A percentile compares a stretch with the other conserved stretches of the same genome.
Conservation (phyloP, 2,329 filamentous ascomycete genomes). For the Bipolaris victoriae region DNA sequence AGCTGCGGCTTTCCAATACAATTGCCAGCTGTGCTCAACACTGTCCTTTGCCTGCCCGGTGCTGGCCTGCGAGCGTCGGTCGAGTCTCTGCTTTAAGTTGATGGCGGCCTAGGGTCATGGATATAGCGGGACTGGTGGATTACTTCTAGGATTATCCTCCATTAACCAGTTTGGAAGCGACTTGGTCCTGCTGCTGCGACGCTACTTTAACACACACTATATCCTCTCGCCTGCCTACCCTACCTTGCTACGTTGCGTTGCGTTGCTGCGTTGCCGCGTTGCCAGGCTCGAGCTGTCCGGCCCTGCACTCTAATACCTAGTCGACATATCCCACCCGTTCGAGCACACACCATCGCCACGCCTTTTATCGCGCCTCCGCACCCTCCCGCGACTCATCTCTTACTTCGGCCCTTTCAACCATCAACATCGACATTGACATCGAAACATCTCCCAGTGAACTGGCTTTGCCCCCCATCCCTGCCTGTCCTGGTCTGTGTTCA, state of each 20-base stretch:
- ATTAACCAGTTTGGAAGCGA: slow-evolving; percentile 36
- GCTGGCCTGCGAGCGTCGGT: slow-evolving; percentile 36
- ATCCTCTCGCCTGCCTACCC: slow-evolving; percentile 32
- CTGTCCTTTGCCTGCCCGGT: slow-evolving; percentile 37
- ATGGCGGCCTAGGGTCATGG: slow-evolving; percentile 37
- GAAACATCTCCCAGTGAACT: slow-evolving; percentile 14
- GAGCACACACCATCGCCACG: slow-evolving; percentile 40
- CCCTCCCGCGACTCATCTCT: slow-evolving; percentile 27
- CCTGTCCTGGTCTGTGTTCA: slow-evolving; percentile 23
- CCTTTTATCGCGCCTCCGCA: slow-evolving; percentile 32
- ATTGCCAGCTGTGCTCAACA: slow-evolving; percentile 34
- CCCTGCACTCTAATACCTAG: slow-evolving; percentile 40
- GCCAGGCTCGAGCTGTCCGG: slow-evolving; percentile 26
- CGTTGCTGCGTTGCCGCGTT: slow-evolving; percentile 40
- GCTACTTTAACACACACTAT: slow-evolving; percentile 43
- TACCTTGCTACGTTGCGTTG: slow-evolving; percentile 37
- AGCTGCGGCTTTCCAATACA: slow-evolving; percentile 33
- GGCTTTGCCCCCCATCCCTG: slow-evolving; percentile 19
- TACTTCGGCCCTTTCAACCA: slow-evolving; percentile 26
- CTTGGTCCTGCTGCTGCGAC: slow-evolving; percentile 37
- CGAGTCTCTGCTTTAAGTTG: slow-evolving; percentile 42
- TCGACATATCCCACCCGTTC: slow-evolving; percentile 45
- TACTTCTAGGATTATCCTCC: slow-evolving; percentile 40
- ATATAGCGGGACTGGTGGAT: slow-evolving; percentile 31
- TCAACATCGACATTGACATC: slow-evolving; percentile 22